These are phyloP conservation scores for Penicillium sp. DNA, from an alignment of 2,329 filamentous ascomycete genomes.

Conservation along the genomic window DNA sequence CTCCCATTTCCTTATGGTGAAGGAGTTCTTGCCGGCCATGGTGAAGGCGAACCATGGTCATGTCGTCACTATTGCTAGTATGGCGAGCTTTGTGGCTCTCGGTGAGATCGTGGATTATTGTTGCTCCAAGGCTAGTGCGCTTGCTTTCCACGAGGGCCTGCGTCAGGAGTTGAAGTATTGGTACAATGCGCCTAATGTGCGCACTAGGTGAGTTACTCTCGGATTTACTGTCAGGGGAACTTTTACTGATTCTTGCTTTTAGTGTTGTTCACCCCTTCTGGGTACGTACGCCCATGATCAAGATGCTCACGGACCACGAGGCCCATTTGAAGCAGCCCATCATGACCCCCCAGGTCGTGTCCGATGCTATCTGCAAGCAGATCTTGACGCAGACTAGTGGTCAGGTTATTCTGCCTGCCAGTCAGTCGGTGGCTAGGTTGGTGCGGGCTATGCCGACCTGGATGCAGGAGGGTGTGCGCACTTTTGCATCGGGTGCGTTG, in stretches of 20 bases:
- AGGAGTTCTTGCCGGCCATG: slow-evolving; percentile 54
- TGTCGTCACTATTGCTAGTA: slow-evolving; percentile 55
- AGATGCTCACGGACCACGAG: slow-evolving; percentile 33
- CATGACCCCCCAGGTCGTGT: slow-evolving; percentile 40
- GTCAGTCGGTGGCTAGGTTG: slow-evolving; percentile 23
- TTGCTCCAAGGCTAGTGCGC: slow-evolving; percentile 50
- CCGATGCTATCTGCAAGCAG: slow-evolving; percentile 49
- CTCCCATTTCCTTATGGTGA: slow-evolving; percentile 49
- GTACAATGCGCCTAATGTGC: slow-evolving; percentile 38
- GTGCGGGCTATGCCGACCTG: slow-evolving; percentile 42
- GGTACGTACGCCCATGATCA: slow-evolving; percentile 49
- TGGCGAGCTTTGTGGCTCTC: slow-evolving; percentile 49
- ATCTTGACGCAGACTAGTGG: slow-evolving; percentile 50
- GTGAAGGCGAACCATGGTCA: slow-evolving; percentile 52
- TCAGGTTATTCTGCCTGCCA: slow-evolving; percentile 47
- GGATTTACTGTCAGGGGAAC: not conserved
- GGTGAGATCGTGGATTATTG: slow-evolving; percentile 53
- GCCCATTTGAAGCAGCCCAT: slow-evolving; percentile 32
- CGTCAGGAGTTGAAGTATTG: slow-evolving; percentile 36
- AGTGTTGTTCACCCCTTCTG: slow-evolving; percentile 40
- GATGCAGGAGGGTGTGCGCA: slow-evolving; percentile 44
- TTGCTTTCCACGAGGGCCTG: slow-evolving; percentile 53
- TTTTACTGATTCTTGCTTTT: not conserved
- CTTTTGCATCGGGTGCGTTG: slow-evolving; percentile 24
- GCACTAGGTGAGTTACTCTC: slow-evolving; percentile 30